Base-by-base conservation (phyloP, 352 stramenopile species). In the Globisporangium paddicum region DNA sequence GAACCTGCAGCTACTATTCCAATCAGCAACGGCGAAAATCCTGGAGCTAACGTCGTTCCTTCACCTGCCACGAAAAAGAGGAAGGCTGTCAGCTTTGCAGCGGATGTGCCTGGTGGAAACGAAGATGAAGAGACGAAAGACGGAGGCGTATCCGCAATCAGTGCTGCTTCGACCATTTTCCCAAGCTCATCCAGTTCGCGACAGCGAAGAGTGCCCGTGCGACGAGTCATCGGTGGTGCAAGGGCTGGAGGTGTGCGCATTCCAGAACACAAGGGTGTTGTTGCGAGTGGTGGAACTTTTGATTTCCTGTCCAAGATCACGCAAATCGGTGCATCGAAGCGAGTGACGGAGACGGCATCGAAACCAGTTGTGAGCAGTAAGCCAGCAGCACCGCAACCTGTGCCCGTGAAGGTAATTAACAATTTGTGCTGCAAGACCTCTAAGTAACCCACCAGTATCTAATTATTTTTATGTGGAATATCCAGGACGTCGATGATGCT, bases 221-320 rank as follows among this genome's bases (percentile, higher is more conserved):
- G 67, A 42, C 66, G 68, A 42, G 61, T 79, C 30, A 55, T 76
- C 62, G 69, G 45, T 40, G 65, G 64, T 26, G 67, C 65, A 21
- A 34, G 57, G 52, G 60, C 67, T 50, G 57, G 38, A 19, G 35
- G 66, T 55, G 58, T 63, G 34, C 26, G 47, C 28, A 65, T 70
- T 30, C 58, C 77, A 11, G 73, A 82, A 52, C 71, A 71, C 38
- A 86, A 83, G 41, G 85, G 85, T 23, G 67, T 84, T 6, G 85
- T 95, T 23, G 85, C 82, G 11, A 87, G 76, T 55, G 85, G 85
- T 21, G 81, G 83, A 0, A 92, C 85, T 37, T 90, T 95, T 60
- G 85, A 95, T 55, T 95, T 95, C 28, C 55, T 95, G 55, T 86
- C 79, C n/a, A 95, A 90, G 67, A 91, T 95, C 34, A 77, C 64